These are phyloP conservation scores for Elsinoe necatrix DNA, from an alignment of 2,329 filamentous ascomycete species.

Conservation along the genomic window DNA sequence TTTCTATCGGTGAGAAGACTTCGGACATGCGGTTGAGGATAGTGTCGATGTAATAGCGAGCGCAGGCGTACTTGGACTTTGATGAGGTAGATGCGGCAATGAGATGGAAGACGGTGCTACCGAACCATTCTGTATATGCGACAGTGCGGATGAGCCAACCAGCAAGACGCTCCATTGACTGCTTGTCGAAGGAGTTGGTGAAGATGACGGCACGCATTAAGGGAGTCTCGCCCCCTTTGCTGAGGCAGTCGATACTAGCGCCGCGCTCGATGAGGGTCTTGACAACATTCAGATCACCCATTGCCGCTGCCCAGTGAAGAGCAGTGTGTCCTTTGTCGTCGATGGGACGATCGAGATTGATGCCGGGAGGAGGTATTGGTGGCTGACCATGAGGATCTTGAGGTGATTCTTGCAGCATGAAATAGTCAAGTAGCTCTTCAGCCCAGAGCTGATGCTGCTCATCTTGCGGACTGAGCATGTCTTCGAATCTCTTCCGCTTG, in stretches of 20 bases:
- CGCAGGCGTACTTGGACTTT: slow-evolving; percentile 78
- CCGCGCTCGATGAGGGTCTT: slow-evolving; percentile 76
- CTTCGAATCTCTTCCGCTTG: slow-evolving; percentile 73
- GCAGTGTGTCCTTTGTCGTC: slow-evolving; percentile 89
- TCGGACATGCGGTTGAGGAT: slow-evolving; percentile 81
- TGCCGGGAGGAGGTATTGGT: slow-evolving; percentile 77
- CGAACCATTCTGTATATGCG: slow-evolving; percentile 66
- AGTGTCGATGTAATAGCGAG: slow-evolving; percentile 86
- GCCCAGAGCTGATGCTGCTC: slow-evolving; percentile 86
- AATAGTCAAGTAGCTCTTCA: slow-evolving; percentile 91
- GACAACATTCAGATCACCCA: slow-evolving; percentile 91
- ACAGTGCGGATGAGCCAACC: slow-evolving; percentile 77
- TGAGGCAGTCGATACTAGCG: slow-evolving; percentile 61
- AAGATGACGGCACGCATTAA: slow-evolving; percentile 92
- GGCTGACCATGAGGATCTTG: slow-evolving; percentile 55
- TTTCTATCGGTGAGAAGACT: slow-evolving; percentile 62
- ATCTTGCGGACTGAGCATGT: slow-evolving; percentile 51
- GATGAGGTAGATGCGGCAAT: slow-evolving; percentile 81
- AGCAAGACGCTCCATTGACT: slow-evolving; percentile 77
- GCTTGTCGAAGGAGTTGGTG: slow-evolving; percentile 92
- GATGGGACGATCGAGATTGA: slow-evolving; percentile 85
- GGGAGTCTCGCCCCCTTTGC: slow-evolving; percentile 65
- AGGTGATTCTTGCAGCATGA: slow-evolving; percentile 58
- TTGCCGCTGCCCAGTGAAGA: slow-evolving; percentile 93
- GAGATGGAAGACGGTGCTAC: slow-evolving; percentile 88